Evolutionary conservation across 352 stramenopile species (phyloP), one percentile per base, ranked within the genome.

Genomic region (Phytophthora brassicae): DNA sequence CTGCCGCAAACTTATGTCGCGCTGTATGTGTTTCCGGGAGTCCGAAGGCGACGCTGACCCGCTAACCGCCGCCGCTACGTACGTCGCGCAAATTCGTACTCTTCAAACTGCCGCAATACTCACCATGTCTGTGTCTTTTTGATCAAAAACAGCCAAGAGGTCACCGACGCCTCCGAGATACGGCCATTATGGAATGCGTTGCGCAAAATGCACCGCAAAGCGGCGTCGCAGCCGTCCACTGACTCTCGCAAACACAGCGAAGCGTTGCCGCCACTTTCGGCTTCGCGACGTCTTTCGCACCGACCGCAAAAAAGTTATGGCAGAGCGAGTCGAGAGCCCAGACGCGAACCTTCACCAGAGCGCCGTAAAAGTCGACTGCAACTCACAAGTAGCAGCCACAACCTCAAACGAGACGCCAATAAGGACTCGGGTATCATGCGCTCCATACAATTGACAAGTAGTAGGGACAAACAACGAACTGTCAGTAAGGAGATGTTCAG

Each of bases 1-100:
- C 8, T 79, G 69, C 60, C 70, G 70, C 26, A 69, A 66, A 26
- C 67, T 81, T 57, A 81, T 81, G 69, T 81, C 73, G 13, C 43
- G 64, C 50, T 81, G 72, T 49, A 53, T 66, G 17, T 81, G 72
- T 48, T 75, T 75, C 45, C 65, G 69, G 22, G 61, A 70, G 23
- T 12, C 28, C 23, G 67, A 66, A 24, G 42, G 39, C 39, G 72
- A 72, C 44, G 51, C 31, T 17, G 39, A 31, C 16, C 49, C 41
- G 49, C 48, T 65, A 6, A 50, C 57, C 35, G 20, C 43, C n/a
- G 20, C 52, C 38, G 17, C 39, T 28, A 52, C 45, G 67, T 79
- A 72, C 52, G 71, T 74, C 26, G n/a, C 26, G 26, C 26, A n/a
- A n/a, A n/a, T n/a, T n/a, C n/a, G n/a, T n/a, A n/a, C n/a, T n/a